Evolutionary conservation across 805 yeast species (phyloP).

Genomic region (Pichia thaimueangensis): DNA sequence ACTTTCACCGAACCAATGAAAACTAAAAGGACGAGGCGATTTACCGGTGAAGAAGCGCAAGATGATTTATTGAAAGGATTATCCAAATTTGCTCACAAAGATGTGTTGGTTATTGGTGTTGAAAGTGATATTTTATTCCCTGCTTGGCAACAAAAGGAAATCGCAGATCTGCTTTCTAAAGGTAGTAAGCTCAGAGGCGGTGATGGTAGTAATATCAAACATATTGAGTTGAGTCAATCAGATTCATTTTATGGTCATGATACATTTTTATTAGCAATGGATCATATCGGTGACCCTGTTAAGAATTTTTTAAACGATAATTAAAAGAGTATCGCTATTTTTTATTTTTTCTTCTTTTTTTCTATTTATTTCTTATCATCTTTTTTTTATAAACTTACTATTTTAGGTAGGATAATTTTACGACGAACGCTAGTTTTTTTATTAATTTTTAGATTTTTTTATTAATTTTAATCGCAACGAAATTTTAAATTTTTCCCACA

Average conservation of each 20-base stretch:
- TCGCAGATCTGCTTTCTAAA: conserved; percentile 50
- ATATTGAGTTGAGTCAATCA: conserved; percentile 70
- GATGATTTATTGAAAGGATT: conserved; percentile 65
- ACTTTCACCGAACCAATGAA: conserved; percentile 44
- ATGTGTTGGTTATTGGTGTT: conserved; percentile 81
- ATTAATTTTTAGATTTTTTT: no score
- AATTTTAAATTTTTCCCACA: no score
- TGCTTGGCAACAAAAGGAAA: conserved; percentile 88
- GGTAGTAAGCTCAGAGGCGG: conserved; percentile 31
- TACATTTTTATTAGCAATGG: conserved; percentile 74
- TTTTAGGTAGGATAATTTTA: no score
- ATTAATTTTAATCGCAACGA: no score
- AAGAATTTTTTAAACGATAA: conserved; percentile 42
- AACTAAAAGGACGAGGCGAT: conserved; percentile 42
- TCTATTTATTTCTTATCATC: no score
- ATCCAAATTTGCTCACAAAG: conserved; percentile 51
- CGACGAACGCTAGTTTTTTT: no score
- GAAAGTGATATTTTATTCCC: conserved; percentile 90
- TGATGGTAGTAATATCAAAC: conserved; percentile 38
- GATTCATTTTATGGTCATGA: conserved; percentile 86
- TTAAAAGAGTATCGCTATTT: no score
- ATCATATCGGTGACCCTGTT: conserved; percentile 75
- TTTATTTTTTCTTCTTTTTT: no score
- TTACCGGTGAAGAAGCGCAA: conserved; percentile 48
- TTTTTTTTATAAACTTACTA: no score